Percentiles rank a stretch among this genome's conserved stretches.
Conservation (phyloP, 371 early-diverging fungal genomes). For the Nematocida sp. region DNA sequence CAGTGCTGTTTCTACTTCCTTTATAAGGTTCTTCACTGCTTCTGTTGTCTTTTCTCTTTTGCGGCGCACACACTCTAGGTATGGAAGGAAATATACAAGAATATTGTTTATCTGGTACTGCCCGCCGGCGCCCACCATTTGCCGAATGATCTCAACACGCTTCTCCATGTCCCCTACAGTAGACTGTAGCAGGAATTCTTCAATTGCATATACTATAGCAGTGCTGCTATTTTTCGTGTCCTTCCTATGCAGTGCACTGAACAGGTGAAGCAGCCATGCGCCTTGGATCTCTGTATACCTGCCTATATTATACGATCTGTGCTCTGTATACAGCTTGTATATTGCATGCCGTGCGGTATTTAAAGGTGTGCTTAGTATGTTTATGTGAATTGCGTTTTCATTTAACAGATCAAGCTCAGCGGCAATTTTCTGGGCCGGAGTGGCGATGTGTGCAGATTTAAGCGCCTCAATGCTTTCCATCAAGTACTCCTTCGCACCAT, state of each 20-base stretch:
- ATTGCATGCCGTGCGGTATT: constrained; percentile 47
- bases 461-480: constrained; percentile 29
- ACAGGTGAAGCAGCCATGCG: constrained; percentile 59
- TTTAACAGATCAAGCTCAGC: constrained; percentile 24
- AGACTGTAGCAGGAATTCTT: constrained; percentile 59
- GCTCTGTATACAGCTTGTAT: constrained; percentile 35
- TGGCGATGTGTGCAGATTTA: neutral
- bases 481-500: constrained; percentile 42
- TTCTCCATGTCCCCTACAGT: constrained; percentile 49
- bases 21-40: constrained; percentile 1
- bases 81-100: constrained; percentile 48
- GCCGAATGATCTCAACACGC: constrained; percentile 22
- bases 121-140: constrained; percentile 10
- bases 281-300: constrained; percentile 39
- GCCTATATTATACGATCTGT: constrained; percentile 13
- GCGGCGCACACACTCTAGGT: constrained; percentile 18
- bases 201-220: constrained; percentile 1
- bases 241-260: constrained; percentile 11
- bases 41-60: constrained; percentile 26
- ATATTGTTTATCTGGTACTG: constrained; percentile 40
- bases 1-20: constrained; percentile 45
- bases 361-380: constrained; percentile 35
- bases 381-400: constrained; percentile 38
- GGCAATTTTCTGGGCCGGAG: constrained; percentile 30
- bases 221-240: neutral